Percentiles rank a stretch among this genome's conserved stretches.
phyloP scores from a whole-genome alignment of 192 early-diverging fungal species.

The Paraglomus occultum region DNA sequence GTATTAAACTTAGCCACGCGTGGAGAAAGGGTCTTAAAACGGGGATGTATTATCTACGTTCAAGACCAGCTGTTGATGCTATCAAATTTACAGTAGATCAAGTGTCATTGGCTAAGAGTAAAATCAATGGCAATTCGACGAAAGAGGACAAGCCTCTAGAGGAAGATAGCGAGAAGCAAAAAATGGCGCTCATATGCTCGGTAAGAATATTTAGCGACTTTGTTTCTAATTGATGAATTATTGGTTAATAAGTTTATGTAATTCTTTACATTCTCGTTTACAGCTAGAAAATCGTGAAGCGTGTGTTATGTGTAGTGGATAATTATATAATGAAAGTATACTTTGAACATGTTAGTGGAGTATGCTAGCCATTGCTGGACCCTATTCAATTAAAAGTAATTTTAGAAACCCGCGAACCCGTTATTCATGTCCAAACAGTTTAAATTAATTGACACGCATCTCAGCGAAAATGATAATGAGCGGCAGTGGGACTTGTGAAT shows the following conservation, averaged over 20 bases:
- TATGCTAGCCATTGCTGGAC: too few species aligned
- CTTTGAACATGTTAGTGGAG: too few species aligned
- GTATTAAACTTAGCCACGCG: not conserved
- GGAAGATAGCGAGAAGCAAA: slow-evolving; percentile 41
- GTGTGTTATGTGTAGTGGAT: slow-evolving; percentile 87
- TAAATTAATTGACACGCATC: too few species aligned
- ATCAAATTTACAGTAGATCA: slow-evolving; percentile 98
- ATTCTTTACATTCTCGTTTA: slow-evolving; percentile 25
- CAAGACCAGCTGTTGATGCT: slow-evolving; percentile 89
- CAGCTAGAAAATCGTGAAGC: slow-evolving; percentile 85
- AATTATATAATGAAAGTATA: slow-evolving; percentile 40
- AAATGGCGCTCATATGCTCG: slow-evolving; percentile 71
- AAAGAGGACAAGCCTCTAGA: slow-evolving; percentile 40
- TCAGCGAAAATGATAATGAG: too few species aligned
- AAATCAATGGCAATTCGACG: slow-evolving; percentile 34
- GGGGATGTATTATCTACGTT: slow-evolving; percentile 97
- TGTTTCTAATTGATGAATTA: not conserved
- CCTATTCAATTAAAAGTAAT: too few species aligned
- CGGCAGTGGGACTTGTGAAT: too few species aligned
- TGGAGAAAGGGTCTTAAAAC: slow-evolving; percentile 97
- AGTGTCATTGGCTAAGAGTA: slow-evolving; percentile 57
- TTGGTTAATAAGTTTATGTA: not conserved
- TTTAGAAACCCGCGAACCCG: too few species aligned
- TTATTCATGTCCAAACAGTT: too few species aligned
- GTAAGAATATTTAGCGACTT: slow-evolving; percentile 30